These are phyloP conservation scores for Tuber microsphaerosporum DNA, from an alignment of 495 filamentous ascomycete species.

Conservation along the genomic window DNA sequence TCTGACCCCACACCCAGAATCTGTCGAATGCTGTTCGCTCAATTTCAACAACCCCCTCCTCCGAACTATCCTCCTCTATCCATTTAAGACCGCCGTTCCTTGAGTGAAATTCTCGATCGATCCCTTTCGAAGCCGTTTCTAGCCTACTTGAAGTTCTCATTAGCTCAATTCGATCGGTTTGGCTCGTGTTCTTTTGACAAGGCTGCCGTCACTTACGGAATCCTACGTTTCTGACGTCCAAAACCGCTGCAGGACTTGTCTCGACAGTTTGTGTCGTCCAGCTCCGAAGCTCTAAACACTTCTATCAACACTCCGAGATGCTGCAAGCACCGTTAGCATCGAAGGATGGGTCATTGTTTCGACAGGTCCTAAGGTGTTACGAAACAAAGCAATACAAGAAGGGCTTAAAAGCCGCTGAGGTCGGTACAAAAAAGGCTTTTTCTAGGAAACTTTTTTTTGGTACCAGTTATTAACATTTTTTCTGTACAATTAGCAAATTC, in stretches of 20 bases:
- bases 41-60: constrained; percentile 1
- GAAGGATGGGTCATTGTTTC: constrained; percentile 90
- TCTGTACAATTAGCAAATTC: constrained; percentile 63
- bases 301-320: constrained; percentile 10
- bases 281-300: neutral
- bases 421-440: constrained; percentile 6
- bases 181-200: neutral
- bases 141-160: neutral
- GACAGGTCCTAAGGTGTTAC: constrained; percentile 87
- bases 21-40: neutral
- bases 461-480: neutral
- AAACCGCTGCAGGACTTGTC: neutral
- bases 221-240: neutral
- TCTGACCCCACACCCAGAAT: neutral
- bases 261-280: neutral
- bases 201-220: neutral
- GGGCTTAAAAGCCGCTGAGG: constrained; percentile 47
- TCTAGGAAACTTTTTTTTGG: neutral
- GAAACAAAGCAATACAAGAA: constrained; percentile 99
- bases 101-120: neutral
- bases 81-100: neutral
- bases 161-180: neutral
- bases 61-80: neutral
- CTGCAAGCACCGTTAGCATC: constrained; percentile 55
- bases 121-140: neutral